Percentiles rank a stretch among this genome's conserved stretches.
These are phyloP conservation scores for Lathyrus tuberosus DNA, from an alignment of 306 rosid species.

Conservation along the genomic window DNA sequence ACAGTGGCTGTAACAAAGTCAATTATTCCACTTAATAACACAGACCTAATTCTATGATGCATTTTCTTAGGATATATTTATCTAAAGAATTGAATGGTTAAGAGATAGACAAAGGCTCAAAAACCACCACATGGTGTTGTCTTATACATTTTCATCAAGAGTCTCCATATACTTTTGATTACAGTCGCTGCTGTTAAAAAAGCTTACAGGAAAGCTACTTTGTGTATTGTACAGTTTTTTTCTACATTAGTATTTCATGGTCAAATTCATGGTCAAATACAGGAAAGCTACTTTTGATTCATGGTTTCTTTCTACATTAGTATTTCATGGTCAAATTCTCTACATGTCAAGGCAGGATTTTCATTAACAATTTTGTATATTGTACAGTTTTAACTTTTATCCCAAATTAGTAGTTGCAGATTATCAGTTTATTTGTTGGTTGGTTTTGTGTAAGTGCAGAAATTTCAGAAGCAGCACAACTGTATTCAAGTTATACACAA, in stretches of 20 bases:
- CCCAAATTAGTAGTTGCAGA: not conserved
- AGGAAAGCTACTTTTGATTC: no score
- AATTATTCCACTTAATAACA: no score
- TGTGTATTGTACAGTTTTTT: no score
- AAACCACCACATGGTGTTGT: conserved; percentile 27
- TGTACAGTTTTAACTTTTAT: not conserved
- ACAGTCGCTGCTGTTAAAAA: no score
- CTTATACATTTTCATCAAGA: conserved; percentile 8
- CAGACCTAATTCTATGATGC: not conserved
- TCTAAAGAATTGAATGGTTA: not conserved
- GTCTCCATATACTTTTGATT: not conserved
- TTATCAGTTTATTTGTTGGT: conserved; percentile 19
- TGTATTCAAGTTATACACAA: no score
- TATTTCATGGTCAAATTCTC: conserved; percentile 1
- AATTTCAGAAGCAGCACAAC: no score
- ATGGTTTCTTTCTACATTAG: not conserved
- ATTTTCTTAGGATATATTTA: not conserved
- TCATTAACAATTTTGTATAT: conserved; percentile 1
- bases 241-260: no score
- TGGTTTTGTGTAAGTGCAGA: no score
- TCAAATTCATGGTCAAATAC: no score
- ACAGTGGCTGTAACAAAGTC: no score
- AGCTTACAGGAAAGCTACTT: no score
- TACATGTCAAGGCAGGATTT: conserved; percentile 10
- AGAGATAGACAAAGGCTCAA: not conserved